Evolutionary conservation across 768 basidiomycete species (phyloP).

Genomic region (Coprinopsis sp.): DNA sequence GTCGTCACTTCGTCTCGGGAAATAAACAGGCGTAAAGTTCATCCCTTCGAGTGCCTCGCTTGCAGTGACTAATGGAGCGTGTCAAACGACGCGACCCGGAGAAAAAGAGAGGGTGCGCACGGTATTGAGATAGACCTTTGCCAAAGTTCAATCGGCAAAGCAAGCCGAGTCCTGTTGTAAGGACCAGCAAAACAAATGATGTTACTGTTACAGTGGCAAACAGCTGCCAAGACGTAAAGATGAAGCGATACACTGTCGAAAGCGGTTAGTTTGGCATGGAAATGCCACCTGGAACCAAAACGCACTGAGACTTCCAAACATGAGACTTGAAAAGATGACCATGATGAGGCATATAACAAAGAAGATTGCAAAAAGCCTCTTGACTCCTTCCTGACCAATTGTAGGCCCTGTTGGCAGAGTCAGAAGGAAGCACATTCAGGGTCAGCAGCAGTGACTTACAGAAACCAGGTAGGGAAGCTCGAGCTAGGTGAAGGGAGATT

Average conservation of each 20-base stretch:
- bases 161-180: slow-evolving; percentile 39
- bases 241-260: slow-evolving; percentile 36
- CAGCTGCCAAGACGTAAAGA: slow-evolving; percentile 42
- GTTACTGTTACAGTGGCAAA: slow-evolving; percentile 44
- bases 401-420: slow-evolving; percentile 40
- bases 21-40: slow-evolving; percentile 40
- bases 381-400: slow-evolving; percentile 42
- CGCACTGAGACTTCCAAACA: slow-evolving; percentile 42
- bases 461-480: slow-evolving; percentile 43
- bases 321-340: slow-evolving; percentile 31
- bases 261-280: background rate
- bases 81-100: too few relatives aligned
- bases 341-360: slow-evolving; percentile 33
- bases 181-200: slow-evolving; percentile 36
- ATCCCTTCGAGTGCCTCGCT: slow-evolving; percentile 35
- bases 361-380: slow-evolving; percentile 36
- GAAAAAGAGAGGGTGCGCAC: slow-evolving; percentile 28
- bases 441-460: slow-evolving; percentile 27
- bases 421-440: background rate
- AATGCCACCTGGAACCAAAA: slow-evolving; percentile 5
- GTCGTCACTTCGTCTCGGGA: slow-evolving; percentile 20
- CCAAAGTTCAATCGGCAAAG: slow-evolving; percentile 53
- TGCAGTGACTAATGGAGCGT: slow-evolving; percentile 42
- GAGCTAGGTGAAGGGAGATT: slow-evolving; percentile 27
- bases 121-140: slow-evolving; percentile 47